phyloP scores from a whole-genome alignment of 2,329 filamentous ascomycete species.

The Dryadomyces quercus-mongolicae region DNA sequence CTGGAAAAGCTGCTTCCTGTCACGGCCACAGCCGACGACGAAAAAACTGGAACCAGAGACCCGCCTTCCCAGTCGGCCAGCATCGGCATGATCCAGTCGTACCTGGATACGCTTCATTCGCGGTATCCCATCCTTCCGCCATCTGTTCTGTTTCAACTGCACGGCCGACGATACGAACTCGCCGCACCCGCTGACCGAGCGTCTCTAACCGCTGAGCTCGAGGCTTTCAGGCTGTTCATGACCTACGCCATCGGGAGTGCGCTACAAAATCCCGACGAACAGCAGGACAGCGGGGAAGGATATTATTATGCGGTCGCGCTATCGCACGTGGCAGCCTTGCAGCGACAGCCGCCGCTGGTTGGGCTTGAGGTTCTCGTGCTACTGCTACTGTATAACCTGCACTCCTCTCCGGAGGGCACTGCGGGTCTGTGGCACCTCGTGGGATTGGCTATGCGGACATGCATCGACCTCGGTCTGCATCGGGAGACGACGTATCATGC shows the following conservation, averaged over 20 bases:
- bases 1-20: conserved; percentile 34
- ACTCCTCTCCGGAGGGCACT: conserved; percentile 27
- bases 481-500: conserved; percentile 10
- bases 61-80: neutral
- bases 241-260: conserved; percentile 39
- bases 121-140: conserved; percentile 37
- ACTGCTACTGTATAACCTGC: conserved; percentile 36
- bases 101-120: conserved; percentile 19
- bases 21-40: neutral
- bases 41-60: neutral
- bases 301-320: conserved; percentile 36
- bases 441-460: conserved; percentile 38
- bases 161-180: conserved; percentile 23
- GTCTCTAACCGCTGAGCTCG: conserved; percentile 18
- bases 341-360: conserved; percentile 33
- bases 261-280: no score
- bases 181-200: conserved; percentile 15
- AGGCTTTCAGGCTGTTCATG: conserved; percentile 37
- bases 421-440: conserved; percentile 43
- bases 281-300: conserved; percentile 16
- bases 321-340: conserved; percentile 33
- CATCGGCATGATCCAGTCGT: conserved; percentile 12
- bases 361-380: conserved; percentile 40
- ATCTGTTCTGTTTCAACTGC: conserved; percentile 29
- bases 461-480: conserved; percentile 38